A percentile compares a stretch with the other conserved stretches of the same genome.
Evolutionary conservation across 2,329 filamentous ascomycete genomes (phyloP).

Genomic region (Bipolaris oryzae): DNA sequence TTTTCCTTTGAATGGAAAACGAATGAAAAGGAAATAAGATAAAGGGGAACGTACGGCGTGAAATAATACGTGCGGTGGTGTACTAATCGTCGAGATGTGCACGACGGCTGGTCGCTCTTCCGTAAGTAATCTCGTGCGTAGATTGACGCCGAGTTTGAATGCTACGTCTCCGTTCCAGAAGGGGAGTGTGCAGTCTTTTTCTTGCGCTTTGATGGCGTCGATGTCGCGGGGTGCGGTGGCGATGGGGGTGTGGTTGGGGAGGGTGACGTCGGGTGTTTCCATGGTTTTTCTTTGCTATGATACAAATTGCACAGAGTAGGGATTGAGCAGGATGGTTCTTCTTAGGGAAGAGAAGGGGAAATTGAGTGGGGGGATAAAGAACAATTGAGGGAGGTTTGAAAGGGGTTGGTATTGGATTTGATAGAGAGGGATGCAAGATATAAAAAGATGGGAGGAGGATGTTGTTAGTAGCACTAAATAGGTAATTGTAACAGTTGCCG

Average conservation of each 20-base stretch:
- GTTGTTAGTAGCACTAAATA: not conserved
- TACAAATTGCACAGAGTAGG: no score
- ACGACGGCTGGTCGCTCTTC: constrained; percentile 63
- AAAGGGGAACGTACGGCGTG: constrained; percentile 58
- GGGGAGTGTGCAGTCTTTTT: constrained; percentile 49
- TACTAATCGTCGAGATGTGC: constrained; percentile 65
- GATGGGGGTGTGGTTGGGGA: constrained; percentile 31
- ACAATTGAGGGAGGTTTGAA: no score
- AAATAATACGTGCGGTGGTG: constrained; percentile 66
- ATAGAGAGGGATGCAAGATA: not conserved
- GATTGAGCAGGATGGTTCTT: not conserved
- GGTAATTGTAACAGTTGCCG: constrained; percentile 7
- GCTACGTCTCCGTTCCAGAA: constrained; percentile 67
- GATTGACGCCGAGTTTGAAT: constrained; percentile 65
- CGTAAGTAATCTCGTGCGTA: constrained; percentile 64
- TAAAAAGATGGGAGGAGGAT: not conserved
- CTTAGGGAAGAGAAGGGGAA: not conserved
- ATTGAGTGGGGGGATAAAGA: no score
- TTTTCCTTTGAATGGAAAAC: no score
- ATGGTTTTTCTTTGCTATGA: not conserved
- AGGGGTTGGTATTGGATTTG: not conserved
- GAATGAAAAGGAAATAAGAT: no score
- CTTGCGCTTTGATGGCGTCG: constrained; percentile 47
- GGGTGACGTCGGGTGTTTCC: constrained; percentile 17
- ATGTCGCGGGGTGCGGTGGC: constrained; percentile 41